Percentiles rank a stretch among this genome's conserved stretches.
These are phyloP conservation scores for Nicotiana sylvestris DNA, from an alignment of 257 asterid genomes.

Conservation along the genomic window DNA sequence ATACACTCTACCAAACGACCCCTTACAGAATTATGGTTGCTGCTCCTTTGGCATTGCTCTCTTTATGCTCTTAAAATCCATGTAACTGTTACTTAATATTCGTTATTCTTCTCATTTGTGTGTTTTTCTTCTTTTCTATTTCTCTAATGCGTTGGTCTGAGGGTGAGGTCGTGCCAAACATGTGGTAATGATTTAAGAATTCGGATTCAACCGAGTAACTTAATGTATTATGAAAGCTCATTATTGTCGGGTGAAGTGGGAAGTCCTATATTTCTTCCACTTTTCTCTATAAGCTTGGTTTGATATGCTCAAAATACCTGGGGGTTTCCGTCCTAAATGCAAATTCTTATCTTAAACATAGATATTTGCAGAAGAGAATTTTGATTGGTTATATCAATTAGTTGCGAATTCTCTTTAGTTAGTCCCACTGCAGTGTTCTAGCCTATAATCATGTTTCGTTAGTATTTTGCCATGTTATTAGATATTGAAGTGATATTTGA, in stretches of 20 bases:
- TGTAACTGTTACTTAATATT: neutral
- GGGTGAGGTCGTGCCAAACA: too few relatives aligned
- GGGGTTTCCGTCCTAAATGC: neutral
- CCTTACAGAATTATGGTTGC: neutral
- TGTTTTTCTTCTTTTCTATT: too few relatives aligned
- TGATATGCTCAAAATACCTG: neutral
- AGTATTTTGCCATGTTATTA: neutral
- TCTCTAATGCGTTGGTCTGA: too few relatives aligned
- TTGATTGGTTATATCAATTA: neutral
- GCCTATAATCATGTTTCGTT: neutral
- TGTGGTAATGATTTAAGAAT: too few relatives aligned
- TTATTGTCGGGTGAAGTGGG: neutral
- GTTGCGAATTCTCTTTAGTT: neutral
- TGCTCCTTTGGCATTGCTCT: neutral
- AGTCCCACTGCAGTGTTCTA: neutral
- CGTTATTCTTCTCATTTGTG: neutral
- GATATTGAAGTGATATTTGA: neutral
- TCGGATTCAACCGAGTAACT: too few relatives aligned
- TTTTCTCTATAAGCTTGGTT: neutral
- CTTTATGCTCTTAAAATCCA: constrained; percentile 5
- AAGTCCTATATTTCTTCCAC: neutral
- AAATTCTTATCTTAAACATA: neutral
- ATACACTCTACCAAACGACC: too few relatives aligned
- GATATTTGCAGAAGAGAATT: neutral
- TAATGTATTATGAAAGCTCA: neutral